phyloP scores from a whole-genome alignment of 2,329 filamentous ascomycete genomes.

The Pseudogymnoascus sp. region DNA sequence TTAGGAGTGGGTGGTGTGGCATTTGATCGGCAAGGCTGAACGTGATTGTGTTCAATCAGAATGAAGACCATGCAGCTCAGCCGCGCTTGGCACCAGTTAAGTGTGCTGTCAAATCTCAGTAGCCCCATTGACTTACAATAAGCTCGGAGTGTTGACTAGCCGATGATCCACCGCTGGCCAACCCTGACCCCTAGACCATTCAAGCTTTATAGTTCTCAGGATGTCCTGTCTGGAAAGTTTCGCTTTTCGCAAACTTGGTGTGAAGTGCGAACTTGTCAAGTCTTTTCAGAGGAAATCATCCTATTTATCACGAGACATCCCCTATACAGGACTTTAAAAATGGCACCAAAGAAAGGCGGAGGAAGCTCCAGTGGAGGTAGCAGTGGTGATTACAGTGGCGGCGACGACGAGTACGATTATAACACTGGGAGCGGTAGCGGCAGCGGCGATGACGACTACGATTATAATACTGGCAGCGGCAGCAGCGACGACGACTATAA shows the following conservation, averaged over 20 bases:
- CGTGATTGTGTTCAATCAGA: background rate
- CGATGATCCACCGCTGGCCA: background rate
- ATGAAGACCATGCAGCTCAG: background rate
- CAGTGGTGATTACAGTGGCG: background rate
- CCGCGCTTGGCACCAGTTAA: background rate
- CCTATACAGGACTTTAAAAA: background rate
- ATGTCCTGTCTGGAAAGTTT: background rate
- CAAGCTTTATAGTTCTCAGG: background rate
- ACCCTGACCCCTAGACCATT: background rate
- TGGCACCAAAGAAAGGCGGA: background rate
- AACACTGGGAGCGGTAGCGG: background rate
- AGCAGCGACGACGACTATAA: background rate
- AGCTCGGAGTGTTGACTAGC: conserved; percentile 2
- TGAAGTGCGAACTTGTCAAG: background rate
- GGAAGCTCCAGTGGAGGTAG: background rate
- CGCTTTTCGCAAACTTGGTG: background rate
- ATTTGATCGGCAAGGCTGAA: background rate
- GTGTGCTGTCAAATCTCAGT: background rate
- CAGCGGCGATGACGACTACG: background rate
- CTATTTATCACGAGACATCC: background rate
- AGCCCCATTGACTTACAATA: background rate
- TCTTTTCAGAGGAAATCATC: background rate
- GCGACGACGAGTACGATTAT: background rate
- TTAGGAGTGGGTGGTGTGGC: background rate
- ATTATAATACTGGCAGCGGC: background rate